Percentiles rank a stretch among this genome's conserved stretches.
These are phyloP conservation scores for Rhynchospora tenuis DNA, from an alignment of 176 grass and related monocot genomes.

Conservation along the genomic window DNA sequence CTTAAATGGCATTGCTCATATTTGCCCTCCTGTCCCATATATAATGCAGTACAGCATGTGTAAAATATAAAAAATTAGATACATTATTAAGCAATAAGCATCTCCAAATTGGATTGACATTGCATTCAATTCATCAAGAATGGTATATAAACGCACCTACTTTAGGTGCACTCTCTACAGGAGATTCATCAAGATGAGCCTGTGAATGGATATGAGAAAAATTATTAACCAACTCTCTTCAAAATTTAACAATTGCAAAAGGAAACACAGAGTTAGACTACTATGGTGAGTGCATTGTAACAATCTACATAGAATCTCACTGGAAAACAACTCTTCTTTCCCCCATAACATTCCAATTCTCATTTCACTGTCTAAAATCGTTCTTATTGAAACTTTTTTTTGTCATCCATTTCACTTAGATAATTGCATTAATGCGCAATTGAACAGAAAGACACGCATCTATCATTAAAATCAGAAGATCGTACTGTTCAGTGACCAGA, in stretches of 20 bases:
- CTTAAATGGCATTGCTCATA: not conserved
- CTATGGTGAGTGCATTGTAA: not conserved
- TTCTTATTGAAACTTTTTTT: not conserved
- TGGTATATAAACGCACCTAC: slow-evolving; percentile 46
- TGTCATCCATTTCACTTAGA: not conserved
- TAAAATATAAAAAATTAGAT: not conserved
- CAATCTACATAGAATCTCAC: not conserved
- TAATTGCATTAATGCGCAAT: not conserved
- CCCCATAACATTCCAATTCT: no score
- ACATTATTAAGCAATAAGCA: not conserved
- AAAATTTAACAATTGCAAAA: not conserved
- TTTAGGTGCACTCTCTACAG: slow-evolving; percentile 38
- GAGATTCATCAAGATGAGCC: slow-evolving; percentile 59
- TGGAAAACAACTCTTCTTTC: not conserved
- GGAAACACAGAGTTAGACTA: not conserved
- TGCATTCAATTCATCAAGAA: not conserved
- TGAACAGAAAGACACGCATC: not conserved
- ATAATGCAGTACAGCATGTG: not conserved
- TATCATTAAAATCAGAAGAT: not conserved
- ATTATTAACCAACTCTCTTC: not conserved
- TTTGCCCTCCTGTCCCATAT: not conserved
- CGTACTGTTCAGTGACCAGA: not conserved
- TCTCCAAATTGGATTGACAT: not conserved
- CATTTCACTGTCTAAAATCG: no score
- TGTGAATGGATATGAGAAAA: slow-evolving; percentile 35